phyloP scores from a whole-genome alignment of 2,329 filamentous ascomycete genomes.

The Exophiala oligosperma region DNA sequence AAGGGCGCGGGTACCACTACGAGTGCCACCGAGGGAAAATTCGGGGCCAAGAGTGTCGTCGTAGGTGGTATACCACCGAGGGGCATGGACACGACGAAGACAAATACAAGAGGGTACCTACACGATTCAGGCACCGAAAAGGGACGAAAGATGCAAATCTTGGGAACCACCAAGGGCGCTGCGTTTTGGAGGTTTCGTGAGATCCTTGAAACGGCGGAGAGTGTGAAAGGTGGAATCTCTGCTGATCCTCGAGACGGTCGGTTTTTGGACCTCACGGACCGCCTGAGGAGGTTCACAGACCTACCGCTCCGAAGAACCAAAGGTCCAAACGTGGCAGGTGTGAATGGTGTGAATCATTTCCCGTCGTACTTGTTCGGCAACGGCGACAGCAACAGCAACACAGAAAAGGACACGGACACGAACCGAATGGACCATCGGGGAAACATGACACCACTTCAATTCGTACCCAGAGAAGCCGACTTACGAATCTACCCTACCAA shows the following conservation, averaged over 20 bases:
- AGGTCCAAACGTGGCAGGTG: constrained; percentile 28
- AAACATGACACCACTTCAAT: constrained; percentile 51
- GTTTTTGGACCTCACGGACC: too few relatives aligned
- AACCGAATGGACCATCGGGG: not conserved
- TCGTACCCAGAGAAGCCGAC: constrained; percentile 59
- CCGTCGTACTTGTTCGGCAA: constrained; percentile 30
- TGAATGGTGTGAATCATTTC: constrained; percentile 48
- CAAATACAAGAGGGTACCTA: not conserved
- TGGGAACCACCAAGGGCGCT: constrained; percentile 8
- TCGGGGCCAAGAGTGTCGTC: too few relatives aligned
- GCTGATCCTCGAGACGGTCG: too few relatives aligned
- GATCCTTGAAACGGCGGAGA: not conserved
- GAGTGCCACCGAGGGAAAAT: not conserved
- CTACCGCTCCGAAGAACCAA: constrained; percentile 1
- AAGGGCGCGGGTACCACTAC: not conserved
- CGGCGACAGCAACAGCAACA: constrained; percentile 40
- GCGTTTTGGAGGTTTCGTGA: constrained; percentile 6
- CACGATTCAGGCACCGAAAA: too few relatives aligned
- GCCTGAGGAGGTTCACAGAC: not conserved
- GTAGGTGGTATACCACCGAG: too few relatives aligned
- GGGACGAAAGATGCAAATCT: not conserved
- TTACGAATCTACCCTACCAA: constrained; percentile 61
- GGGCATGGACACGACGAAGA: not conserved
- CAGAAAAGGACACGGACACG: not conserved
- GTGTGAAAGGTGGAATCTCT: not conserved